Percentiles rank a stretch among this genome's conserved stretches.
Conservation (phyloP, 371 early-diverging fungal species). For the Saksenaea oblongispora region DNA sequence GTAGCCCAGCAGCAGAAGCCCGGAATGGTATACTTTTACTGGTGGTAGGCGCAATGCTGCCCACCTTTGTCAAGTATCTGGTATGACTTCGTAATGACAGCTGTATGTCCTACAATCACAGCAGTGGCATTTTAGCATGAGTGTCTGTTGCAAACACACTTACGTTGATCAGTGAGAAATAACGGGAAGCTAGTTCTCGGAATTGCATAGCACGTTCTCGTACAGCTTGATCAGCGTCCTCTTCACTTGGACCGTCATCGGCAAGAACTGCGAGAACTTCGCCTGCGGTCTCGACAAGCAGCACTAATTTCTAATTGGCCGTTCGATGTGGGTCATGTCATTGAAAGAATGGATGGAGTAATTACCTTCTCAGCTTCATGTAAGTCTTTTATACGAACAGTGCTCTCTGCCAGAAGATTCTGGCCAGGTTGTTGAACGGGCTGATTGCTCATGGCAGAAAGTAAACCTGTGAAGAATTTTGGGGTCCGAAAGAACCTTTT, state of each 20-base stretch:
- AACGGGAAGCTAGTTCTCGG: conserved; percentile 32
- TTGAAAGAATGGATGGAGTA: neutral
- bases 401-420: conserved; percentile 35
- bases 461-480: neutral
- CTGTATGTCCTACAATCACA: conserved; percentile 41
- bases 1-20: conserved; percentile 36
- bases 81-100: conserved; percentile 41
- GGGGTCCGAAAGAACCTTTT: neutral
- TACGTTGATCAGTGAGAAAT: conserved; percentile 49
- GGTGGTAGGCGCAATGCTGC: conserved; percentile 34
- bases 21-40: conserved; percentile 47
- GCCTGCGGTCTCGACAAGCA: conserved; percentile 44
- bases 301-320: conserved; percentile 37
- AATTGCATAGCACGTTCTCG: conserved; percentile 27
- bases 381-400: conserved; percentile 40
- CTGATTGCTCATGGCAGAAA: neutral
- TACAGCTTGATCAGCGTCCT: conserved; percentile 29
- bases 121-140: neutral
- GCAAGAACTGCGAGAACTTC: conserved; percentile 38
- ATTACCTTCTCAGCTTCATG: conserved; percentile 45
- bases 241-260: conserved; percentile 32
- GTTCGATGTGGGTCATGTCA: neutral
- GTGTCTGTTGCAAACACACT: neutral
- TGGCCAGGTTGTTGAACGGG: neutral
- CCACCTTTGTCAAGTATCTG: conserved; percentile 34